A percentile compares a stretch with the other conserved stretches of the same genome.
Conservation (phyloP, 169 alveolate genomes). For the Eimeria maxima region DNA sequence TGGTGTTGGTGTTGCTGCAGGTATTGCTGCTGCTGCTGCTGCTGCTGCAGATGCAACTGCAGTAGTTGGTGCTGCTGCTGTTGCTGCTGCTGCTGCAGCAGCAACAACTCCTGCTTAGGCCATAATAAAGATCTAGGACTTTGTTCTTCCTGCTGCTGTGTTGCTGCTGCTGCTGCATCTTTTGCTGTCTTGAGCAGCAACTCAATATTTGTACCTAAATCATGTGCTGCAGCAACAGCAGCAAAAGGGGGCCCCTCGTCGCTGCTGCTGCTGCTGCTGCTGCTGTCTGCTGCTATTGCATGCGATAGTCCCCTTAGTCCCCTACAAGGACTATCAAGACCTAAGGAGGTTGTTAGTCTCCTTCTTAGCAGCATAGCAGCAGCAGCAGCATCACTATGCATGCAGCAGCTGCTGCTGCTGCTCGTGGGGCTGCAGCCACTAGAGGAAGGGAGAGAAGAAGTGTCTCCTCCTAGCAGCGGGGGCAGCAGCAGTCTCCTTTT, state of each 20-base stretch:
- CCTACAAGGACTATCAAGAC: conserved; percentile 1
- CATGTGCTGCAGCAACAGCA: no score
- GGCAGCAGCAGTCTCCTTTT: not conserved
- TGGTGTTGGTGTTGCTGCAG: no score
- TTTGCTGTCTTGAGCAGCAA: not conserved
- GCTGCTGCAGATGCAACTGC: not conserved
- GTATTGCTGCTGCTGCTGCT: not conserved
- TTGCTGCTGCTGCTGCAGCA: conserved; percentile 7
- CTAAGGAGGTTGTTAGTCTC: not conserved
- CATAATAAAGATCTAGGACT: conserved; percentile 23
- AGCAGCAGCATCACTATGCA: conserved; percentile 1
- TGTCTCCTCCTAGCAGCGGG: not conserved
- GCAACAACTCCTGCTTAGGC: conserved; percentile 26
- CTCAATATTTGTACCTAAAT: no score
- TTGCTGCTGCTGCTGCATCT: not conserved
- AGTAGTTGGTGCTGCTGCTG: not conserved
- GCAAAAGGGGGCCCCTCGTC: not conserved
- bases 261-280: no score
- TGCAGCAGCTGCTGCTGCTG: not conserved
- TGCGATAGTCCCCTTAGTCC: not conserved
- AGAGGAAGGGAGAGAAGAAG: not conserved
- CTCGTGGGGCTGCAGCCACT: conserved; percentile 23
- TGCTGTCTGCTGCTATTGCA: not conserved
- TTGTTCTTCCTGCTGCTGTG: not conserved
- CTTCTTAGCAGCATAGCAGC: conserved; percentile 4